Percentiles rank a stretch among this genome's conserved stretches.
phyloP scores from a whole-genome alignment of 225 moss, liverwort and hornwort species.

The Climacium dendroides region DNA sequence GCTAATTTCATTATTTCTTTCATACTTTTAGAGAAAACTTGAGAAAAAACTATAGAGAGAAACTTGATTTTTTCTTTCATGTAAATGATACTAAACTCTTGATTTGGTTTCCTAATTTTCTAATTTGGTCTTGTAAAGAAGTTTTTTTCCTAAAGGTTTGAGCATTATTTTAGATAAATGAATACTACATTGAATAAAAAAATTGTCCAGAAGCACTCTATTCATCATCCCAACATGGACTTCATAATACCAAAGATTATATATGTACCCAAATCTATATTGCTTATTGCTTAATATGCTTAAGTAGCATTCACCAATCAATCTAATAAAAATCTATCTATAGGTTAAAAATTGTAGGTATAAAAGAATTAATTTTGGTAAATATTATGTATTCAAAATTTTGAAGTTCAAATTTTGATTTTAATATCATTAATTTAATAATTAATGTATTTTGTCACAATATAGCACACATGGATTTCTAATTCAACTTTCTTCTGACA shows the following conservation, averaged over 20 bases:
- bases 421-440: not conserved
- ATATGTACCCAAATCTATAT: too few species aligned
- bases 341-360: not conserved
- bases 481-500: not conserved
- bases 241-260: too few species aligned
- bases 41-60: rapidly evolving
- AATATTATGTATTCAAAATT: not conserved
- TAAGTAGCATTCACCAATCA: not conserved
- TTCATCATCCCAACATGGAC: not conserved
- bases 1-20: not conserved
- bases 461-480: too few species aligned
- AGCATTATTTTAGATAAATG: too few species aligned
- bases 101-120: not conserved
- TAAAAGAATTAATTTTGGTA: not conserved
- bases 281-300: too few species aligned
- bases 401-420: not conserved
- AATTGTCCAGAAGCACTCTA: not conserved
- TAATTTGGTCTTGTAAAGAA: not conserved
- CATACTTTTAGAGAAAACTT: not conserved
- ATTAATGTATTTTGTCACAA: not conserved
- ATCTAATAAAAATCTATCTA: not conserved
- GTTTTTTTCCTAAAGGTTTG: not conserved
- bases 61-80: not conserved
- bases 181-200: too few species aligned
- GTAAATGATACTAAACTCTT: not conserved